Evolutionary conservation across 345 rosid genomes (phyloP), one percentile per base, ranked within the genome.

Genomic region (Hypericum perforatum): DNA sequence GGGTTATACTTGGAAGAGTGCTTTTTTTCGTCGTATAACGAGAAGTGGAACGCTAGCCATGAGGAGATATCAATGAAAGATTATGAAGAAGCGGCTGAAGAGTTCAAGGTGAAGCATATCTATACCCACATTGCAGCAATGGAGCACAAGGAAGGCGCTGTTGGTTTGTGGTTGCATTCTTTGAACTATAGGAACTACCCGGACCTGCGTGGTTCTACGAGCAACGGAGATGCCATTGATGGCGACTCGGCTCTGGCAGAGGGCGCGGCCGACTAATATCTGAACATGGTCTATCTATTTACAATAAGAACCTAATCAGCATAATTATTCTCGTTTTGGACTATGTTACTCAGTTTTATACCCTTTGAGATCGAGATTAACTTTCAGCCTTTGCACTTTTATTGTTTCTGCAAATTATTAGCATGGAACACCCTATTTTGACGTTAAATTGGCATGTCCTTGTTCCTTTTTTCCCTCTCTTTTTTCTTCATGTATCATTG

Each of bases 1-100:
- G 98, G 97, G 16, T 67, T 92, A 43, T 88, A 88, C 81, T 75
- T 92, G 77, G 98, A 92, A 9, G 98, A 88, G 67, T 92, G 98
- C 76, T 41, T 82, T 52, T 85, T 92, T 53, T 32, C 94, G 0
- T 85, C 98, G 6, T 83, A 88, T 58, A 88, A 85, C 69, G 65
- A 80, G 57, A 85, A 82, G 61, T 92, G 86, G 82, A 82, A 80
- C 60, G 85, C 80, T 53, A 85, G 63, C 55, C 98, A 92, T 36
- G 98, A 83, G 48, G 95, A 88, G 69, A 49, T 92, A 37, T 85
- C 94, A 1, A 85, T 85, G 95, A 78, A 82, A 75, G 80, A 44
- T 36, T 88, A 78, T 32, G 77, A 67, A 61, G 82, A 76, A 71
- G 86, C 63, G 54, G 94, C 95, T 7, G 85, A 83, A 54, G 82